Conservation (phyloP, 768 basidiomycete species). For the Tulasnella calospora region DNA sequence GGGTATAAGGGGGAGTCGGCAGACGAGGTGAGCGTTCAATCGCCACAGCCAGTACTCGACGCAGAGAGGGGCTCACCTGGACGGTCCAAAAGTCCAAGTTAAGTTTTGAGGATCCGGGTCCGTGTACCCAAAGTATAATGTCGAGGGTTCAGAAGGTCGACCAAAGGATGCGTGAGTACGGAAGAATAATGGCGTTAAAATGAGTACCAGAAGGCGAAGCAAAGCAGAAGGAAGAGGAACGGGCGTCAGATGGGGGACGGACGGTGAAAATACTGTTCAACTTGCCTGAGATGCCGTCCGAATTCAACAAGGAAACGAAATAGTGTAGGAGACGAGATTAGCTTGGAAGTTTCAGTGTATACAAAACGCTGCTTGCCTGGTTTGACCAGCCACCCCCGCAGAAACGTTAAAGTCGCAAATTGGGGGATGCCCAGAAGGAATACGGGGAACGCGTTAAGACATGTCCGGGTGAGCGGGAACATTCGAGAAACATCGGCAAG, state of each 20-base stretch:
- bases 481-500: conserved; percentile 2
- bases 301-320: not conserved
- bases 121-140: not conserved
- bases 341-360: not conserved
- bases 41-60: not conserved
- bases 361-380: not conserved
- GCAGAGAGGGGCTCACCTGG: not conserved
- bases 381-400: not conserved
- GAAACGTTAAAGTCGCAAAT: not conserved
- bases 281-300: not conserved
- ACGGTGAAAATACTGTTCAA: not conserved
- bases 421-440: not conserved
- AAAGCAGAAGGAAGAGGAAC: not conserved
- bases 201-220: not conserved
- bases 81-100: not conserved
- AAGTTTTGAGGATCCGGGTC: not conserved
- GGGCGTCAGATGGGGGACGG: not conserved
- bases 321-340: not conserved
- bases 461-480: not conserved
- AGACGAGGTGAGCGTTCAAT: not conserved
- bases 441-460: not conserved
- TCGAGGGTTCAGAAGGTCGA: not conserved
- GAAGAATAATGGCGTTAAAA: not conserved
- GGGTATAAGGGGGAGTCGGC: not conserved
- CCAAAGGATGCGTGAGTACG: not conserved